Evolutionary conservation across 164 flowering plant genomes (phyloP).

Genomic region (Umbilicus rupestris): DNA sequence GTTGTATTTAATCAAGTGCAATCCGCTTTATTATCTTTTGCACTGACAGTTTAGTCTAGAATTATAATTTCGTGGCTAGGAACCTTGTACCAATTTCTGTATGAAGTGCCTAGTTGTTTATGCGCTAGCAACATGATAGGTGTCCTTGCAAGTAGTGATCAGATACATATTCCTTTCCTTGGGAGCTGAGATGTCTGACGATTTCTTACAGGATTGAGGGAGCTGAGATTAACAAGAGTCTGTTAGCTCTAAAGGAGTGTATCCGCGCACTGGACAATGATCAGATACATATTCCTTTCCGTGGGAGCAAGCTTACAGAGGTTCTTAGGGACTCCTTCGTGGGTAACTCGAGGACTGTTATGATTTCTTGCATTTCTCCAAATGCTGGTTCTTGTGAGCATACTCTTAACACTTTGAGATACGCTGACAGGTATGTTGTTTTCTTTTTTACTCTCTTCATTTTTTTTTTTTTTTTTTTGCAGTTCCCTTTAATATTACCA

Average conservation of each 20-base stretch:
- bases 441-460: too few species aligned
- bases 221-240: slow-evolving; percentile 98
- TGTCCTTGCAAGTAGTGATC: too few species aligned
- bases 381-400: slow-evolving; percentile 99
- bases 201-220: slow-evolving; percentile 81
- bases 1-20: too few species aligned
- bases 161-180: slow-evolving; percentile 96
- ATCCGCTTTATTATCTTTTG: too few species aligned
- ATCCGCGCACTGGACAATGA: slow-evolving; percentile 99
- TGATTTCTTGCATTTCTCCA: slow-evolving; percentile 99
- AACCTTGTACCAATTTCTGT: too few species aligned
- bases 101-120: too few species aligned
- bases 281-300: slow-evolving; percentile 96
- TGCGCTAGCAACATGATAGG: too few species aligned
- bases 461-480: not conserved
- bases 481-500: not conserved
- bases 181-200: slow-evolving; percentile 51
- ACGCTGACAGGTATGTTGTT: slow-evolving; percentile 81
- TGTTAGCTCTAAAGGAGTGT: slow-evolving; percentile 96
- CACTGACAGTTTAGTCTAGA: too few species aligned
- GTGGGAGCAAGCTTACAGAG: slow-evolving; percentile 99
- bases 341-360: slow-evolving; percentile 95
- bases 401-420: slow-evolving; percentile 96
- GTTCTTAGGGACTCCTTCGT: slow-evolving; percentile 99
- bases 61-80: too few species aligned